Base-by-base conservation (phyloP, 148 eudicot species). In the Talinum fruticosum region DNA sequence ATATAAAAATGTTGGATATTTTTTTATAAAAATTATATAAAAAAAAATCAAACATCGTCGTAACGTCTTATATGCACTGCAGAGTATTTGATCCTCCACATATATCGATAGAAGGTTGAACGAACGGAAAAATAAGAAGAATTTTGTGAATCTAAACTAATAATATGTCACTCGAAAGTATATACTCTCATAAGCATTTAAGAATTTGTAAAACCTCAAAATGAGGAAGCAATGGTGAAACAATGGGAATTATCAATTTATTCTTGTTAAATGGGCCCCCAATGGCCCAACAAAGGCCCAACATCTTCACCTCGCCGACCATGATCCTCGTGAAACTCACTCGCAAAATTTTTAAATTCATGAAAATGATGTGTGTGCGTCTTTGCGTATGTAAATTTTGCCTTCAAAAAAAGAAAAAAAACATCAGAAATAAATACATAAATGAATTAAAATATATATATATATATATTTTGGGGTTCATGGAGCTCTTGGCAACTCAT, bases 281-380 rank as follows among this genome's bases (percentile, higher is more conserved):
- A 33, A 13, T n/a, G 26, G 54, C 28, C 79, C 73, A 77, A 12
- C 62, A 57, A 59, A 61, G 75, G 47, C 61, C 75, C 36, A 71
- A 61, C 80, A 78, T 30, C 8, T 57, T 28, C 23, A 78, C 69
- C 53, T 26, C 47, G 8, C 5, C 18, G n/a, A 38, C 75, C 75
- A 57, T 78, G 47, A 71, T 71, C 41, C 62, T 71, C 19, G 61
- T 71, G 70, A 78, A 71, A n/a, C 61, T 69, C 47, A 16, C 24
- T 61, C 38, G 62, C 23, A 78, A 71, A 33, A 24, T 44, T 23
- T 28, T 26, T 24, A 4, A 72, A 12, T 26, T 19, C 33, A 13
- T 28, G 70, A 71, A 78, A 71, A 78, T 13, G 80, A 61, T 57
- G 23, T 49, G 15, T 76, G 32, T 8, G 64, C 24, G 30, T 36